These are phyloP conservation scores for Leavenworthia alabamica DNA, from an alignment of 345 rosid species.

Conservation along the genomic window DNA sequence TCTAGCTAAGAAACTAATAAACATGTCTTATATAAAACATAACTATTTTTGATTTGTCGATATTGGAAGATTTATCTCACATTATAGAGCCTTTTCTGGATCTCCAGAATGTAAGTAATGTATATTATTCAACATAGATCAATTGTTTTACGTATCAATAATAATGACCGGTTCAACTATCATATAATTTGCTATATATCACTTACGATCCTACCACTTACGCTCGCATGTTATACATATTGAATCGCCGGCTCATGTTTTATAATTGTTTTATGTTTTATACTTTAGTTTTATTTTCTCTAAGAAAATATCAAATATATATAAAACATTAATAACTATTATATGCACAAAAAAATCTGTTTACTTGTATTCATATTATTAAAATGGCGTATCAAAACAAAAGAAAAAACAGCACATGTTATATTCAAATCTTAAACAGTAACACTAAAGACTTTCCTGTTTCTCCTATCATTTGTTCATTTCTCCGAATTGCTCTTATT, in stretches of 20 bases:
- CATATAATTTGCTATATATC: background rate
- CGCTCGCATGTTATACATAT: background rate
- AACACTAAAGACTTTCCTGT: background rate
- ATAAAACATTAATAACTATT: too few relatives aligned
- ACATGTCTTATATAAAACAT: background rate
- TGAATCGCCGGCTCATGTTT: background rate
- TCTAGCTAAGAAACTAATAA: too few relatives aligned
- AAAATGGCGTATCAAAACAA: background rate
- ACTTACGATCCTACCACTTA: background rate
- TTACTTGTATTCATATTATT: too few relatives aligned
- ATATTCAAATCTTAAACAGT: background rate
- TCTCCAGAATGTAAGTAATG: background rate
- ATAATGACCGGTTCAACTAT: too few relatives aligned
- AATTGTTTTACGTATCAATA: too few relatives aligned
- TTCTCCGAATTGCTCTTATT: background rate
- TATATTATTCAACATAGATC: too few relatives aligned
- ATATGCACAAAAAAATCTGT: too few relatives aligned
- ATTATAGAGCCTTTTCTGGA: background rate
- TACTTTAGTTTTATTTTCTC: too few relatives aligned
- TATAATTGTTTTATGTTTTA: too few relatives aligned
- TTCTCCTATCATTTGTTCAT: background rate
- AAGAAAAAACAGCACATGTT: background rate
- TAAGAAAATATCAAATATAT: background rate
- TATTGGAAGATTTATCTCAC: background rate
- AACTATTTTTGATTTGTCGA: background rate